These are phyloP conservation scores for Acmispon strigosus DNA, from an alignment of 306 rosid genomes.

Conservation along the genomic window DNA sequence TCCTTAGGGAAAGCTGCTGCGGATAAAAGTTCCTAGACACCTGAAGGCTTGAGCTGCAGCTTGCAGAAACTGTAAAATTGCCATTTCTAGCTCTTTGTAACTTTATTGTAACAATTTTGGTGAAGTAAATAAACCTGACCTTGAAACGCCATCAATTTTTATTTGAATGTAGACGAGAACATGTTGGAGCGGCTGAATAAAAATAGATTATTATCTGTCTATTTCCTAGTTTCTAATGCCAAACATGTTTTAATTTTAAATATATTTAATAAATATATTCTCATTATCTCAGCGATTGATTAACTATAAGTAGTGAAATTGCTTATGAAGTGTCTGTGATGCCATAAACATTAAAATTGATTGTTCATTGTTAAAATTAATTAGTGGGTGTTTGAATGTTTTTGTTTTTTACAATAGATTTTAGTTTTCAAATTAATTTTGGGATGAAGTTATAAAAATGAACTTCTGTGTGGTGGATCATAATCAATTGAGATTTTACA, in stretches of 20 bases:
- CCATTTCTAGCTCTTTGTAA: conserved; percentile 4
- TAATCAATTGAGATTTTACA: too few species aligned
- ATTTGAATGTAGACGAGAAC: conserved; percentile 6
- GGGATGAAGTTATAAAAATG: too few species aligned
- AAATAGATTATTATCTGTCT: neutral
- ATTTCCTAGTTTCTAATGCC: too few species aligned
- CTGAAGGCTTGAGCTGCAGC: conserved; percentile 7
- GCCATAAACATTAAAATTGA: too few species aligned
- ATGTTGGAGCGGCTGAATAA: conserved; percentile 14
- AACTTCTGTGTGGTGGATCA: too few species aligned
- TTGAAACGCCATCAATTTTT: conserved; percentile 12
- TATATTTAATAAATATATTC: neutral
- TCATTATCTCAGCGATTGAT: neutral
- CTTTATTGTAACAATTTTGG: conserved; percentile 24
- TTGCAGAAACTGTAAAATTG: conserved; percentile 5
- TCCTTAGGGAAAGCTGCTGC: conserved; percentile 59
- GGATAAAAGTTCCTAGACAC: conserved; percentile 48
- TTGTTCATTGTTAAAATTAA: too few species aligned
- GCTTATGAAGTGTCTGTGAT: neutral
- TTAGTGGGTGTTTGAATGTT: too few species aligned
- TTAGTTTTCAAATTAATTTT: too few species aligned
- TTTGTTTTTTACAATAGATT: too few species aligned
- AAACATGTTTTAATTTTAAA: neutral
- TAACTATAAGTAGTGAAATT: neutral
- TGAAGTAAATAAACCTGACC: conserved; percentile 22